A percentile compares a stretch with the other conserved stretches of the same genome.
Evolutionary conservation across 2,329 filamentous ascomycete genomes (phyloP).

Genomic region (Sclerotinia trifoliorum): DNA sequence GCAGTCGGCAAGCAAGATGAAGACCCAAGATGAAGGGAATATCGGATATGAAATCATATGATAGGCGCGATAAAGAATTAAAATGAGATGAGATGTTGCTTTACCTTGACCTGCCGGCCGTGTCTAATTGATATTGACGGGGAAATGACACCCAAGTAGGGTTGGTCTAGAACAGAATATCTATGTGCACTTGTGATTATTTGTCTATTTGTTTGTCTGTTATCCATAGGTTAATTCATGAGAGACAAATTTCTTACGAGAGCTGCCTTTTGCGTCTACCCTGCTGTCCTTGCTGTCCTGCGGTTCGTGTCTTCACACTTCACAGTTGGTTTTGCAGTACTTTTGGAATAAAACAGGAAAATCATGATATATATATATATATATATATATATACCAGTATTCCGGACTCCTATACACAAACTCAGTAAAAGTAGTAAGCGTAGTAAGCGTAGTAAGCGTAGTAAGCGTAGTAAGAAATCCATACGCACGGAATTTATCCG

Average conservation of each 20-base stretch:
- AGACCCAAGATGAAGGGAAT: background rate
- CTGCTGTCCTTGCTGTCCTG: background rate
- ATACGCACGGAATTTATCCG: constrained; percentile 1
- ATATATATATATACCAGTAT: background rate
- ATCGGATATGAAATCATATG: constrained; percentile 15
- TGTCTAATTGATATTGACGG: background rate
- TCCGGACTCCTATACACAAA: background rate
- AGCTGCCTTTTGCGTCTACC: background rate
- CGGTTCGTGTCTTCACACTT: background rate
- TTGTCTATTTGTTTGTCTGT: no score
- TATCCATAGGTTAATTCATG: background rate
- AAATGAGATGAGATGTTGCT: constrained; percentile 17
- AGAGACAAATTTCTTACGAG: background rate
- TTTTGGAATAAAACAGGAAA: background rate
- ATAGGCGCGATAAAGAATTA: constrained; percentile 20
- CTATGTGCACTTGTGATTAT: background rate
- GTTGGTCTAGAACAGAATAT: constrained; percentile 3
- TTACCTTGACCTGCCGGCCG: constrained; percentile 5
- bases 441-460: no score
- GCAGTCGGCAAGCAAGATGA: constrained; percentile 17
- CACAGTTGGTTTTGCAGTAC: background rate
- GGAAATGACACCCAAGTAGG: background rate
- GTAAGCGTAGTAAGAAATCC: background rate
- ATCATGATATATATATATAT: background rate
- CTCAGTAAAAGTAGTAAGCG: background rate